A percentile compares a stretch with the other conserved stretches of the same genome.
Conservation (phyloP, 805 yeast genomes). For the Myxozyma melibiosi region DNA sequence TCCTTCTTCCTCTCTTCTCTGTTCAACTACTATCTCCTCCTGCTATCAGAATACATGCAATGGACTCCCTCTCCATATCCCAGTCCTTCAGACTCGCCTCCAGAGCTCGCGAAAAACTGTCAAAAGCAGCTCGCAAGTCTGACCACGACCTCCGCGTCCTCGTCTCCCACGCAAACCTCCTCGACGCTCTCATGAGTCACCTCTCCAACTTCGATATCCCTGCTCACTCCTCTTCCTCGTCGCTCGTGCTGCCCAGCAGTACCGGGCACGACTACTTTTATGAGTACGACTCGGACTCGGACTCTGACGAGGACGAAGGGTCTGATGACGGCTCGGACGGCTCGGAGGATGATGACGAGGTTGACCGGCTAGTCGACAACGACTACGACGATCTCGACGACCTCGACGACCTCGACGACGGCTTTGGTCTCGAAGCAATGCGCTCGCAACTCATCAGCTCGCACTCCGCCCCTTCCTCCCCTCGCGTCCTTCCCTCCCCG, state of each 20-base stretch:
- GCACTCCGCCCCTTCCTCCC: too few relatives aligned
- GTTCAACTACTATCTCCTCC: neutral
- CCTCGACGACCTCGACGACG: neutral
- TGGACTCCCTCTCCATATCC: slow-evolving; percentile 39
- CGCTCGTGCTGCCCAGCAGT: neutral
- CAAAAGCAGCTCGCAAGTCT: slow-evolving; percentile 60
- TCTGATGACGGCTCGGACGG: slow-evolving; percentile 29
- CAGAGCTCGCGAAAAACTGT: slow-evolving; percentile 63
- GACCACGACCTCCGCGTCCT: slow-evolving; percentile 60
- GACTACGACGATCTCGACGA: slow-evolving; percentile 30
- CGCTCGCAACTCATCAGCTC: neutral
- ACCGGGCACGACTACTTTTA: slow-evolving; percentile 3
- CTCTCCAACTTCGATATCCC: slow-evolving; percentile 34
- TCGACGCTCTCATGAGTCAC: slow-evolving; percentile 63
- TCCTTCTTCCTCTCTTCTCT: neutral
- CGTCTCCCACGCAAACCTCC: slow-evolving; percentile 71
- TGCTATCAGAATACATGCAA: neutral
- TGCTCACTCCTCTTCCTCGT: slow-evolving; percentile 11
- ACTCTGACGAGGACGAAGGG: slow-evolving; percentile 45
- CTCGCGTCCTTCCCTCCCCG: too few relatives aligned
- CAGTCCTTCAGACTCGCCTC: slow-evolving; percentile 65
- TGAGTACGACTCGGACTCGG: slow-evolving; percentile 33
- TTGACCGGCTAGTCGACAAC: slow-evolving; percentile 38
- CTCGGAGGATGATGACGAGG: slow-evolving; percentile 27
- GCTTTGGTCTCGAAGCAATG: neutral